Evolutionary conservation across 176 grass and related monocot genomes (phyloP).

Genomic region (Carex kokanica): DNA sequence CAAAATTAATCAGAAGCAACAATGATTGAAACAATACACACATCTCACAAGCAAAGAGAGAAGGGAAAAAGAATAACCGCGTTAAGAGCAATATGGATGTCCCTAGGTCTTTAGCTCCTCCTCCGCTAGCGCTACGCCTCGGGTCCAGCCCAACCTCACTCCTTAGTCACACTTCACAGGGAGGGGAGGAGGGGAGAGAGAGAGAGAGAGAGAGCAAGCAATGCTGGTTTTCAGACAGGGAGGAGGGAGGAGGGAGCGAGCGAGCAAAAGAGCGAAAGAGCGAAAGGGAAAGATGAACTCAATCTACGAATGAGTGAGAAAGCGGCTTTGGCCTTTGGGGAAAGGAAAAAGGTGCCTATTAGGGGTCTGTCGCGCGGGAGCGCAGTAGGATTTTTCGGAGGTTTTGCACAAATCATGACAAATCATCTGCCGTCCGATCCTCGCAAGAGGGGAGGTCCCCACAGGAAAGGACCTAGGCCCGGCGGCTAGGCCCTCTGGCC

Average conservation of each 20-base stretch:
- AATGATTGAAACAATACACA: too few relatives aligned
- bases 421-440: background rate
- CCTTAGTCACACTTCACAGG: background rate
- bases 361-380: background rate
- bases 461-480: too few relatives aligned
- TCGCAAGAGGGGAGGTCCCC: background rate
- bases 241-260: too few relatives aligned
- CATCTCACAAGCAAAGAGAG: too few relatives aligned
- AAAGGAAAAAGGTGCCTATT: background rate
- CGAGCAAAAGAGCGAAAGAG: too few relatives aligned
- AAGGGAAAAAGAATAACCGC: too few relatives aligned
- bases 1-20: too few relatives aligned
- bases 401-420: background rate
- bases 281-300: background rate
- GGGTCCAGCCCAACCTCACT: background rate
- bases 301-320: background rate
- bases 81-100: too few relatives aligned
- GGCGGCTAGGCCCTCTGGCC: too few relatives aligned
- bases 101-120: too few relatives aligned
- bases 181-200: too few relatives aligned
- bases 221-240: background rate
- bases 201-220: background rate
- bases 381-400: background rate
- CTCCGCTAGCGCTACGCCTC: too few relatives aligned
- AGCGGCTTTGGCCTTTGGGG: background rate